Conservation (phyloP, 208 protist genomes). For the Trypanosoma lewisi region DNA sequence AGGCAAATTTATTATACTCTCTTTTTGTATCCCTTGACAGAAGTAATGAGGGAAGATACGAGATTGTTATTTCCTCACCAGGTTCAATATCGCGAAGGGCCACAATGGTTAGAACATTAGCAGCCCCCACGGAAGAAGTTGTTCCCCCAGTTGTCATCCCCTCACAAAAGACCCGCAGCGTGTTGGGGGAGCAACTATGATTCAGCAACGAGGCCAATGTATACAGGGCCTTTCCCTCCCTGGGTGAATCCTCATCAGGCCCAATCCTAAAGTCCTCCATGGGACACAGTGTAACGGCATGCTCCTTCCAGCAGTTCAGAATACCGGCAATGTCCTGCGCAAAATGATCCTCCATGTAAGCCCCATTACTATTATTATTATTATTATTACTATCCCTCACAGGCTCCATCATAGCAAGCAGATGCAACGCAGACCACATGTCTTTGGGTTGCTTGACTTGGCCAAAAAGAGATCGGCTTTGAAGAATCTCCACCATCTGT, state of each 20-base stretch:
- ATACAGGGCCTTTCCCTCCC: slow-evolving; percentile 24
- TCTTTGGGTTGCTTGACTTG: not conserved
- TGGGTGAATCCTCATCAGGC: not conserved
- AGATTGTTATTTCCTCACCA: slow-evolving; percentile 71
- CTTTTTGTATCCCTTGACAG: slow-evolving; percentile 31
- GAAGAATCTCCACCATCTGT: slow-evolving; percentile 1
- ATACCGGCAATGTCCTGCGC: slow-evolving; percentile 5
- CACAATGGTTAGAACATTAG: slow-evolving; percentile 37
- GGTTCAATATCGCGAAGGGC: slow-evolving; percentile 51
- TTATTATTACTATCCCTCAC: too few species aligned
- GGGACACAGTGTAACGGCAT: slow-evolving; percentile 2
- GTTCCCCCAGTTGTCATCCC: not conserved
- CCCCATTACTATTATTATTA: not conserved
- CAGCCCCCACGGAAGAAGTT: not conserved
- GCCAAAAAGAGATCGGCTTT: slow-evolving; percentile 15
- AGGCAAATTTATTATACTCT: slow-evolving; percentile 34
- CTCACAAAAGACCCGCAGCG: slow-evolving; percentile 35
- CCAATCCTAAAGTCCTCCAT: slow-evolving; percentile 24
- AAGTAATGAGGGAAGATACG: slow-evolving; percentile 48
- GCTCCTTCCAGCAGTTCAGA: slow-evolving; percentile 22
- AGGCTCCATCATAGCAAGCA: slow-evolving; percentile 8
- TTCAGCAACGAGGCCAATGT: slow-evolving; percentile 43
- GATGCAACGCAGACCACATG: slow-evolving; percentile 16
- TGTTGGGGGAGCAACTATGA: slow-evolving; percentile 62
- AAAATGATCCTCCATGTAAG: not conserved